phyloP scores from a whole-genome alignment of 306 rosid genomes.

The Glycyrrhiza uralensis region DNA sequence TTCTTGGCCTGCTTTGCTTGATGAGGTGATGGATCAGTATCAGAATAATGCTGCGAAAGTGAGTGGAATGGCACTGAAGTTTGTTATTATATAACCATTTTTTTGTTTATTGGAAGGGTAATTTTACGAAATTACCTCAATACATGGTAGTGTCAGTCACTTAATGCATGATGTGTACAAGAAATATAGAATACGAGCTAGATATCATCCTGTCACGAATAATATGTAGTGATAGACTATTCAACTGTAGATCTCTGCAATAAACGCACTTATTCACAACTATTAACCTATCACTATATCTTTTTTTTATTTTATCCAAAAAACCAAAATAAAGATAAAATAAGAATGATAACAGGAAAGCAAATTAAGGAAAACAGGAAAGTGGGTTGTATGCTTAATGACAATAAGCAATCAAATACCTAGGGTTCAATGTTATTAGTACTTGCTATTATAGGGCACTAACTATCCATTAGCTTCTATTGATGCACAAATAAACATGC shows the following conservation, averaged over 20 bases:
- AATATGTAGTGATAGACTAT: not conserved
- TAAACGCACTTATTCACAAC: not conserved
- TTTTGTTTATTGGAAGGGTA: not conserved
- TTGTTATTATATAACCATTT: not conserved
- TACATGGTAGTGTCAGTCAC: not conserved
- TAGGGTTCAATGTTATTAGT: not conserved
- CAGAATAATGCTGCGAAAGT: conserved; percentile 81
- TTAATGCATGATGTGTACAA: not conserved
- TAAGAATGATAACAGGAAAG: not conserved
- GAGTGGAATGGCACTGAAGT: conserved; percentile 5
- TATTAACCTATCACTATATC: not conserved
- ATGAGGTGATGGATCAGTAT: conserved; percentile 68
- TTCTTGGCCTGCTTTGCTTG: conserved; percentile 85
- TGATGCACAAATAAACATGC: not conserved
- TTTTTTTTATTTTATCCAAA: not conserved
- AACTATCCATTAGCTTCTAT: not conserved
- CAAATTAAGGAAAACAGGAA: not conserved
- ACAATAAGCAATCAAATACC: not conserved
- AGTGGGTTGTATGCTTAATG: not conserved
- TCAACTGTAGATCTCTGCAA: not conserved
- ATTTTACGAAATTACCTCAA: not conserved
- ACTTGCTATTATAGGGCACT: not conserved
- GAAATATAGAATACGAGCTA: not conserved
- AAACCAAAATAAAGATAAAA: not conserved
- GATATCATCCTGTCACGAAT: not conserved